Base-by-base conservation (phyloP, 2,329 filamentous ascomycete genomes). In the Monilinia fructigena region DNA sequence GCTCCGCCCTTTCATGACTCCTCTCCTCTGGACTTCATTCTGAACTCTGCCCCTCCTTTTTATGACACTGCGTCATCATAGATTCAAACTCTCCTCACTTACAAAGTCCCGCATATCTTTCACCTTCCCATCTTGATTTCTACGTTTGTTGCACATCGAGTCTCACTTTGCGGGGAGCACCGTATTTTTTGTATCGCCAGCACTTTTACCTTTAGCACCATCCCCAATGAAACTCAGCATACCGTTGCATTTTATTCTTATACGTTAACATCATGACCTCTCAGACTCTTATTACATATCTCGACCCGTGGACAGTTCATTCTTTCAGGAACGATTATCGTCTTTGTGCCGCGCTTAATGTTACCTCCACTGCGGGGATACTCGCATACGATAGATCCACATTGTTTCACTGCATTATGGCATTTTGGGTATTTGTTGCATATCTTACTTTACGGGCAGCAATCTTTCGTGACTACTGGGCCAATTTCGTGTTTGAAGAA, bases 71-170 rank as follows among this genome's bases (percentile, higher is more conserved):
- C 45, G n/a, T 60, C 58, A 50, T 50, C 28, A 38, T 50, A 50
- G 45, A 50, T 60, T 12, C 45, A 38, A 60, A 35, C 11, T 50
- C 28, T 42, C 20, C 26, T 35, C 26, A 16, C 12, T 28, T 12
- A 16, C 56, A 5, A 5, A 50, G 38, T 8, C 45, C 50, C 58
- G 58, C 28, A 60, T 60, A 18, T 2, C 14, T 23, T 48, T 20
- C 8, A 8, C 26, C 10, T 20, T 38, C 31, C 10, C 31, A 38
- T 50, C 28, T 40, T 38, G 20, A 20, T 6, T 11, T 14, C 58
- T 42, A 38, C 58, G 28, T 61, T 61, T 61, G 45, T 61, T 61
- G 58, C 45, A 61, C 31, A 26, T 61, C 45, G 58, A 50, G 58
- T 61, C n/a, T 61, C 58, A 61, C 14, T 20, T 20, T 38, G 1